Evolutionary conservation across 441 rosid genomes (phyloP), one percentile per base, ranked within the genome.

Genomic region (Macaranga tanarius): DNA sequence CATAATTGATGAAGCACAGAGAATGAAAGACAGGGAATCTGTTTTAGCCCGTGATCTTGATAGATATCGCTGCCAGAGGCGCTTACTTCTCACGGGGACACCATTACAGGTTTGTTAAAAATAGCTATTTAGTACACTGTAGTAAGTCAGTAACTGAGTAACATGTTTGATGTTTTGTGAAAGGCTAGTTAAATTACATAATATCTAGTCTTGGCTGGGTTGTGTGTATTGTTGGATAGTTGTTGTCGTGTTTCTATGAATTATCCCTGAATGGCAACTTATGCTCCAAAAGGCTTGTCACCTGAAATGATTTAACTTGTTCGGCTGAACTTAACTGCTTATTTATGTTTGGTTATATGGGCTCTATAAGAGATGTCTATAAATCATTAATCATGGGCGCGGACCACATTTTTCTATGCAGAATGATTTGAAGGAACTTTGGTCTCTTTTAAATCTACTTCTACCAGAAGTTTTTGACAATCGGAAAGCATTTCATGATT

Each of bases 1-100:
- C 71, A 80, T 96, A 83, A 96, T 96, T 80, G 99, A 96, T 81
- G 99, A 96, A 82, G 99, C 99, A 68, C 99, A 96, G 76, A 87
- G 99, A 78, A 96, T 96, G 98, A 96, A 96, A 81, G 99, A 96
- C 79, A 88, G 99, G 73, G 99, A 96, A 76, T 96, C 99, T 44
- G 99, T 96, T 88, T 86, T 96, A 85, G 99, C 99, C 62, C 97
- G 99, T 72, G 99, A 96, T 90, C 99, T 96, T 85, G 99, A 96
- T 79, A 87, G 98, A 69, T 96, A 96, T 76, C 97, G 96, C 55
- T 96, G 99, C 80, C 98, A 93, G 82, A 88, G 99, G 88, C 97
- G 99, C 75, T 89, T 96, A 47, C 98, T 96, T 85, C 98, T 96
- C 73, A 96, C 99, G 12, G 99, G 99, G 83, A 96, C 99, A 62